Evolutionary conservation across 2,329 filamentous ascomycete genomes (phyloP), one percentile per base, ranked within the genome.

Genomic region (Xylaria sp.): DNA sequence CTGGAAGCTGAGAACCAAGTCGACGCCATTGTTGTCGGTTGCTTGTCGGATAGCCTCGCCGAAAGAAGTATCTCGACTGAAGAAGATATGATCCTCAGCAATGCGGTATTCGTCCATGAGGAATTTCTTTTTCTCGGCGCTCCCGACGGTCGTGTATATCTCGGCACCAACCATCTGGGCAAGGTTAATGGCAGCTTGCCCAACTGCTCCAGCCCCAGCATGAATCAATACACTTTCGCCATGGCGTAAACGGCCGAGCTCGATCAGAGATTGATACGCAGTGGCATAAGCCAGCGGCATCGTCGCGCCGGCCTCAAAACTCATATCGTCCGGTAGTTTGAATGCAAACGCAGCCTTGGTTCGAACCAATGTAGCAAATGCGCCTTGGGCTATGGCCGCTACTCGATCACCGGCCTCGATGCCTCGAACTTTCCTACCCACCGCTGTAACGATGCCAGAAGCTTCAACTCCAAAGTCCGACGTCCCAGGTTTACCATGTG

Each of bases 381-480:
- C 69, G 10, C 65, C 66, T 76, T 78, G 57, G 69, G 74, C 72
- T 10, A 81, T 73, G 16, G 74, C 74, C 42, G 69, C 69, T 3
- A 72, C 69, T 9, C 65, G 63, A 62, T 72, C 69, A 10, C 71
- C 70, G 3, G 69, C 59, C 18, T 59, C n/a, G n/a, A 72, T 48
- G 10, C 62, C 66, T 57, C 59, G 66, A 13, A 71, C 69, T 23
- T 65, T 61, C 7, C 63, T 55, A 16, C 69, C 70, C 4, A 70
- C 52, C 4, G 66, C 65, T 7, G 63, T 68, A 11, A 72, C 65
- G 6, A 68, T 44, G 56, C 70, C 70, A 13, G 65, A 68, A 35
- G 68, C 67, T 64, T 72, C 70, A 11, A 68, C 53, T 11, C 68
- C 69, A 23, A 70, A 69, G 48, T 68, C 66, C 2, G 67, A 63